Evolutionary conservation across 75 land plant species (phyloP), one percentile per base, ranked within the genome.

Genomic region (Pseudotsuga menziesii): DNA sequence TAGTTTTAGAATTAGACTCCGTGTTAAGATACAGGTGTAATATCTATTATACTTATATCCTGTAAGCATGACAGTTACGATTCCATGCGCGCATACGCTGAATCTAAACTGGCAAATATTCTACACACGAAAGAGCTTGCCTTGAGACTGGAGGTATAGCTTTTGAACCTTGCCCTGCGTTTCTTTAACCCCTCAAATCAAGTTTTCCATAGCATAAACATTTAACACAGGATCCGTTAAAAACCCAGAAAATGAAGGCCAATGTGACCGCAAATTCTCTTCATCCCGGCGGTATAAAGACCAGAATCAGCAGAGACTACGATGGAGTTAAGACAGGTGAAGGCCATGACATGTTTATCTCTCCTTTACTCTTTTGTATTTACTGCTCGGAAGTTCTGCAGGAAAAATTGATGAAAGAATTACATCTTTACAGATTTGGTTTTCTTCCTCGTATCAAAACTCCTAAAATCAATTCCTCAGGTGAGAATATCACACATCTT

Each of bases 31-130:
- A 29, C 32, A 29, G 32, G 32, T 29, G 32, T 29, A 29, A 29
- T 29, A 29, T 29, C 32, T 29, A 29, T 0, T 29, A 29, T 29
- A 29, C 32, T 29, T 29, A 29, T 29, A 29, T 29, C 32, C 15
- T 66, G 41, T 11, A 12, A 29, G 4, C 22, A 8, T 5, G 36
- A 44, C 82, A 85, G 84, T 4, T 95, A 86, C 79, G 81, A 84
- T 73, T 77, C 84, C 26, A 87, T 84, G 57, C 78, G 82, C 56
- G 94, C 91, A 0, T 95, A 95, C 79, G 92, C 89, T 8, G 85
- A 87, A 62, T 90, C 98, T 36, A 92, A 95, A 78, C 91, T 95
- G 23, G 98, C 95, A 52, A 91, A 86, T 66, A 89, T 95, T 56
- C 81, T 95, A 58, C 93, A 93, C 76, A 82, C 91, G 75, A 85